Percentiles rank a stretch among this genome's conserved stretches.
phyloP scores from a whole-genome alignment of 2,329 filamentous ascomycete genomes.

The Sporothrix variecibatus region DNA sequence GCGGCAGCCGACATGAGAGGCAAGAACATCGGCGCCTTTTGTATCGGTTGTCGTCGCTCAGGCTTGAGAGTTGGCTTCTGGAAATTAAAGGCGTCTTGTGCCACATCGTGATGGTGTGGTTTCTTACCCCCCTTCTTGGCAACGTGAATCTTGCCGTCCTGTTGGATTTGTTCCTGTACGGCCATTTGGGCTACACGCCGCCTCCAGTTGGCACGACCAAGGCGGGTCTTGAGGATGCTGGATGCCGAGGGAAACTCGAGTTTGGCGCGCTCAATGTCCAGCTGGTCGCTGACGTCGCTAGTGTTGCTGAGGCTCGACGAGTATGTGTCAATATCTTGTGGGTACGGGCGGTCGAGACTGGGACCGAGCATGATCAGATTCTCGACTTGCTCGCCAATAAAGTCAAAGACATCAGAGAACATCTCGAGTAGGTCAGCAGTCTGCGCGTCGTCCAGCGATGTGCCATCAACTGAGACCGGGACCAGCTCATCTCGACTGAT shows the following conservation, averaged over 20 bases:
- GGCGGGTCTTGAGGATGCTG: constrained; percentile 26
- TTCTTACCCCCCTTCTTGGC: constrained; percentile 15
- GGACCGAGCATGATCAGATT: constrained; percentile 29
- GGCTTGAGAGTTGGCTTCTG: constrained; percentile 26
- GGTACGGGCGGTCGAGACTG: constrained; percentile 29
- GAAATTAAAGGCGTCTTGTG: constrained; percentile 30
- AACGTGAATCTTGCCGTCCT: constrained; percentile 21
- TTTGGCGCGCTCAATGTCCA: constrained; percentile 29
- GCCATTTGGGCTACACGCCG: constrained; percentile 27
- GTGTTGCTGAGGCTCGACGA: constrained; percentile 28
- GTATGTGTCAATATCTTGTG: constrained; percentile 27
- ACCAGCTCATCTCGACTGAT: not conserved
- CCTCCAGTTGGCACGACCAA: constrained; percentile 30
- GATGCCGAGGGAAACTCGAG: constrained; percentile 28
- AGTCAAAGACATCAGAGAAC: not conserved
- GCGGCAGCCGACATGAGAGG: constrained; percentile 22
- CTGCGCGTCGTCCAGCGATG: not conserved
- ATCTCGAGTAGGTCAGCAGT: not conserved
- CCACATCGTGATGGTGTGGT: constrained; percentile 25
- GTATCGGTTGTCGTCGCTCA: not conserved
- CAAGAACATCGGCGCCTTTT: constrained; percentile 11
- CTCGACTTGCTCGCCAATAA: constrained; percentile 21
- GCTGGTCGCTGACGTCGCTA: constrained; percentile 25
- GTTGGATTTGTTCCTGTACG: constrained; percentile 22
- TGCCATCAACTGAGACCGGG: not conserved